Conservation (phyloP, 1,284 basidiomycete genomes). For the Vanrija humicola region DNA sequence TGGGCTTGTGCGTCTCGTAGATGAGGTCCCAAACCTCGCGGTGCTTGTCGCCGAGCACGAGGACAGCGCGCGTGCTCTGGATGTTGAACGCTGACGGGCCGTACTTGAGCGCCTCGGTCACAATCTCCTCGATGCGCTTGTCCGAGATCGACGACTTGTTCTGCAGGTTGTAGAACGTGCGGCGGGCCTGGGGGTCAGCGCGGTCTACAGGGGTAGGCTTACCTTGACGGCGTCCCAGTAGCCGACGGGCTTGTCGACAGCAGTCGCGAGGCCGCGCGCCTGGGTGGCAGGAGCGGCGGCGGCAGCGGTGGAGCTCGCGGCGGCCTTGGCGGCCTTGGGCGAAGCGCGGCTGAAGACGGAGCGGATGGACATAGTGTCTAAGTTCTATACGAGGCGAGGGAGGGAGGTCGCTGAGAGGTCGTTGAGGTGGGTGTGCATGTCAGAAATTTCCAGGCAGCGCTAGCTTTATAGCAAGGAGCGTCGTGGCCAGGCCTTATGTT, state of each 20-base stretch:
- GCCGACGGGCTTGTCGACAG: no score
- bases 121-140: slow-evolving; percentile 45
- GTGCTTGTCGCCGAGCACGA: slow-evolving; percentile 50
- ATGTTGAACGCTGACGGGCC: slow-evolving; percentile 52
- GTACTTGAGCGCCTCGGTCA: slow-evolving; percentile 50
- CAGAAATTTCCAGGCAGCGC: no score
- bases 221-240: background rate
- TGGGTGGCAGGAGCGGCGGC: background rate
- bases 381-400: background rate
- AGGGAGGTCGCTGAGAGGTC: no score
- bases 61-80: slow-evolving; percentile 50
- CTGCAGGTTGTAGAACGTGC: slow-evolving; percentile 50
- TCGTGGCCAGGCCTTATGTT: no score
- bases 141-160: slow-evolving; percentile 46
- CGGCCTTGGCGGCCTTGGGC: no score
- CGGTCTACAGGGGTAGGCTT: no score
- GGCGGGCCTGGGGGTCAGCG: slow-evolving; percentile 47
- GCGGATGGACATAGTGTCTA: background rate
- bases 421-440: no score
- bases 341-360: no score
- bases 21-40: slow-evolving; percentile 50
- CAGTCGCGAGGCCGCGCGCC: no score
- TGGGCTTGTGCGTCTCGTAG: slow-evolving; percentile 17
- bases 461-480: no score
- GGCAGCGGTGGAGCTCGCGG: no score